Conservation (phyloP, 2,329 filamentous ascomycete species). For the Hypoxylon sp. region DNA sequence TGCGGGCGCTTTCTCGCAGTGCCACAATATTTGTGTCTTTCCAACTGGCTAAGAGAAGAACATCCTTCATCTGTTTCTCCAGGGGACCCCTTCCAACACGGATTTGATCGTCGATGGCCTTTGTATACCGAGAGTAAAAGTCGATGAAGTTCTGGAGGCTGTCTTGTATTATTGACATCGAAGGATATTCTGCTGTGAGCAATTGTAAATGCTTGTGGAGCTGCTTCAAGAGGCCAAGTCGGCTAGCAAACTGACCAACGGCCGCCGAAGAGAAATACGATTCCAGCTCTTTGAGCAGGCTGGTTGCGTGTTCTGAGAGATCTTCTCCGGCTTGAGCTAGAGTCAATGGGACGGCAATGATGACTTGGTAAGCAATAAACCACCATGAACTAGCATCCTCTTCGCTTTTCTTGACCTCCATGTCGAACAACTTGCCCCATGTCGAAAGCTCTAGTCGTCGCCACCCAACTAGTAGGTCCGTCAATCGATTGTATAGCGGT, state of each 20-base stretch:
- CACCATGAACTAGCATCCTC: constrained; percentile 91
- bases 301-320: constrained; percentile 72
- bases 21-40: constrained; percentile 96
- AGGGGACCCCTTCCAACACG: constrained; percentile 75
- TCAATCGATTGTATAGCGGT: constrained; percentile 80
- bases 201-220: constrained; percentile 74
- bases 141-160: constrained; percentile 81
- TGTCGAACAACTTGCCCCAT: constrained; percentile 89
- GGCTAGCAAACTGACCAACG: constrained; percentile 81
- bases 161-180: constrained; percentile 68
- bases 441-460: constrained; percentile 90
- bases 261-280: constrained; percentile 83
- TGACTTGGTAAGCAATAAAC: constrained; percentile 93
- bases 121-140: constrained; percentile 80
- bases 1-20: constrained; percentile 87
- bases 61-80: constrained; percentile 93
- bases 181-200: constrained; percentile 69
- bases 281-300: constrained; percentile 81
- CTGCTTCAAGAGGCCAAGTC: constrained; percentile 77
- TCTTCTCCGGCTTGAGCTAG: constrained; percentile 70
- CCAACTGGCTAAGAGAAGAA: constrained; percentile 95
- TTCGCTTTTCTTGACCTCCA: constrained; percentile 80
- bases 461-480: constrained; percentile 87
- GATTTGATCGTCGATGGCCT: constrained; percentile 73
- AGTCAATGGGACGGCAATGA: constrained; percentile 80